Evolutionary conservation across 768 basidiomycete species (phyloP).

Genomic region (Termitomyces sp.): DNA sequence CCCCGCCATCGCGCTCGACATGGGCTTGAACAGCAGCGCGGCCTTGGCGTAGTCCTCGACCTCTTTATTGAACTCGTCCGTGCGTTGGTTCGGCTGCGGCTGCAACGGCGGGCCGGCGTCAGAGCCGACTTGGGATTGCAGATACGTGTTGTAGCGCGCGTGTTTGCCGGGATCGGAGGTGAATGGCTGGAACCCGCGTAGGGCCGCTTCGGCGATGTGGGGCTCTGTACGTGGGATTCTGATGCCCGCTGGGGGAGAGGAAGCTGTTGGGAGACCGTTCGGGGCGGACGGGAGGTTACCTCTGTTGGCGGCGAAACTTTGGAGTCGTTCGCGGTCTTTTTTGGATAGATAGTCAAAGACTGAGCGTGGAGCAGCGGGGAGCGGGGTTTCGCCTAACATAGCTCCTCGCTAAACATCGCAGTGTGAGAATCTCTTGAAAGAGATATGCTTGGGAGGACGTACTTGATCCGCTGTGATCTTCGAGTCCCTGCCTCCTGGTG

Average conservation of each 20-base stretch:
- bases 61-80: constrained; percentile 76
- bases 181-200: constrained; percentile 90
- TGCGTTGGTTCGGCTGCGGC: constrained; percentile 50
- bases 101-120: constrained; percentile 44
- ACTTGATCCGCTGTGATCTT: constrained; percentile 71
- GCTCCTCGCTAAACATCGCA: constrained; percentile 68
- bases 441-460: constrained; percentile 16
- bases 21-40: constrained; percentile 86
- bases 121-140: constrained; percentile 62
- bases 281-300: constrained; percentile 8
- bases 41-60: constrained; percentile 82
- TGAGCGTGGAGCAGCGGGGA: constrained; percentile 67
- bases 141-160: constrained; percentile 77
- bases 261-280: constrained; percentile 17
- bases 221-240: constrained; percentile 59
- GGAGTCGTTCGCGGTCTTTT: constrained; percentile 84
- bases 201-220: constrained; percentile 78
- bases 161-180: constrained; percentile 72
- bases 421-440: constrained; percentile 1
- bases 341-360: constrained; percentile 94
- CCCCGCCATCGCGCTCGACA: constrained; percentile 87
- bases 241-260: constrained; percentile 21
- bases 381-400: constrained; percentile 75
- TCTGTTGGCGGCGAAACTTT: constrained; percentile 42
- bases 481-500: constrained; percentile 41